Conservation (phyloP, 2,329 filamentous ascomycete species). For the Gnomoniopsis smithogilvyi region DNA sequence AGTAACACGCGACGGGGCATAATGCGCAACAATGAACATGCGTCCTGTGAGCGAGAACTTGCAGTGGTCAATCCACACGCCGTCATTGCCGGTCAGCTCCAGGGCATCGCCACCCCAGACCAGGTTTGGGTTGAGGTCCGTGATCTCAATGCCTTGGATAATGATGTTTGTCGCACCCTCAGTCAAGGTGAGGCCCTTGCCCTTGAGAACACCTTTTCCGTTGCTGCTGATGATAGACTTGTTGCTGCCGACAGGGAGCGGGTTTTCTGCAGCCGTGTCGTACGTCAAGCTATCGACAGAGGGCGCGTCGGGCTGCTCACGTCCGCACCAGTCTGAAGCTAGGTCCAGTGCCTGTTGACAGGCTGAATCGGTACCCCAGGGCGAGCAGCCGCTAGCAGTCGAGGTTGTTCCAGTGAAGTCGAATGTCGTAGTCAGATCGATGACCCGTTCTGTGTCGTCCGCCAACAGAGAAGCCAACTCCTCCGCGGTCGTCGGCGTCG, state of each 20-base stretch:
- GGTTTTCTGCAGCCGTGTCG: slow-evolving; percentile 48
- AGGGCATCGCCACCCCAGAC: slow-evolving; percentile 54
- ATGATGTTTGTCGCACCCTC: slow-evolving; percentile 52
- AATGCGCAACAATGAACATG: slow-evolving; percentile 58
- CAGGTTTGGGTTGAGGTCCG: slow-evolving; percentile 29
- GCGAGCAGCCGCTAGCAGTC: slow-evolving; percentile 52
- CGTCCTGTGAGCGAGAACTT: slow-evolving; percentile 57
- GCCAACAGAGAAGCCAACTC: slow-evolving; percentile 58
- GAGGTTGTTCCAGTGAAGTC: slow-evolving; percentile 56
- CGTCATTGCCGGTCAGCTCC: slow-evolving; percentile 40
- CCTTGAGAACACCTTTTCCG: slow-evolving; percentile 50
- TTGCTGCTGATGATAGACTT: slow-evolving; percentile 57
- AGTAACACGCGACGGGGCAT: slow-evolving; percentile 50
- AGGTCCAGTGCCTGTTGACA: slow-evolving; percentile 61
- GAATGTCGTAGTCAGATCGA: slow-evolving; percentile 54
- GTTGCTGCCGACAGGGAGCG: slow-evolving; percentile 52
- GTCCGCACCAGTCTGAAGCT: slow-evolving; percentile 51
- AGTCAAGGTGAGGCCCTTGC: slow-evolving; percentile 52
- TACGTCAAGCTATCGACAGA: slow-evolving; percentile 38
- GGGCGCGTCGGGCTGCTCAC: slow-evolving; percentile 51
- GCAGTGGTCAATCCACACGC: slow-evolving; percentile 49
- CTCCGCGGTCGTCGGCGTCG: slow-evolving; percentile 48
- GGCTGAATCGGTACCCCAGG: slow-evolving; percentile 47
- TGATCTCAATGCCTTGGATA: slow-evolving; percentile 48
- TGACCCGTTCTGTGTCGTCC: slow-evolving; percentile 51